A percentile compares a stretch with the other conserved stretches of the same genome.
Evolutionary conservation across 2,329 filamentous ascomycete genomes (phyloP).

Genomic region (Trichoderma afroharzianum): DNA sequence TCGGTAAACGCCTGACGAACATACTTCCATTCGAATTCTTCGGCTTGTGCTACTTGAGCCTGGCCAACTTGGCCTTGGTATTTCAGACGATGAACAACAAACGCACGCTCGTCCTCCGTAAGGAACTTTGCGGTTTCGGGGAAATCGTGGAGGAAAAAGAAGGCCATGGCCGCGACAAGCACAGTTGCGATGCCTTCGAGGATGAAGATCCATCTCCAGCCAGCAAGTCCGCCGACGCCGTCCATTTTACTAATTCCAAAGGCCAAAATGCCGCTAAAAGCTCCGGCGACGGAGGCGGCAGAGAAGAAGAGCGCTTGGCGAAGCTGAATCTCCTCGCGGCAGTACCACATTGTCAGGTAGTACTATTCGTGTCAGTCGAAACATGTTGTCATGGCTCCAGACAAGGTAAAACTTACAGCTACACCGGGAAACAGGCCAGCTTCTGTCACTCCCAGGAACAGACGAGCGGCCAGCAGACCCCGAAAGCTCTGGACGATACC

Average conservation of each 20-base stretch:
- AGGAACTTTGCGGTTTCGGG: constrained; percentile 76
- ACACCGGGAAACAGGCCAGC: constrained; percentile 65
- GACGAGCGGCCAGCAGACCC: constrained; percentile 47
- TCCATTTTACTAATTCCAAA: constrained; percentile 68
- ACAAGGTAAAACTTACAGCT: constrained; percentile 31
- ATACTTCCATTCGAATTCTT: constrained; percentile 72
- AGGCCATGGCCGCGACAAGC: constrained; percentile 61
- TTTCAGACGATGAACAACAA: constrained; percentile 67
- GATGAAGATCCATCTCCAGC: constrained; percentile 66
- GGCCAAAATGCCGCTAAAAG: constrained; percentile 69
- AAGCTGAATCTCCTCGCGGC: constrained; percentile 52
- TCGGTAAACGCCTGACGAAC: constrained; percentile 70
- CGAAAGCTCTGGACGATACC: constrained; percentile 48
- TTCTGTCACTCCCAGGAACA: constrained; percentile 64
- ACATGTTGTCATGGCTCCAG: neutral
- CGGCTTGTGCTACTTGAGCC: constrained; percentile 56
- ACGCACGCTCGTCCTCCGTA: constrained; percentile 63
- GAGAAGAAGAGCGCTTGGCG: constrained; percentile 75
- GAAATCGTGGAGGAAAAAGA: constrained; percentile 75
- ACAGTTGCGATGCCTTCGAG: constrained; percentile 69
- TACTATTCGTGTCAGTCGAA: constrained; percentile 32
- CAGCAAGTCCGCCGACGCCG: constrained; percentile 55
- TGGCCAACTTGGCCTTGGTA: constrained; percentile 49
- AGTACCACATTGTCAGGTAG: constrained; percentile 58
- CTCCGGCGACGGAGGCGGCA: constrained; percentile 74